These are phyloP conservation scores for Diaporthe caulivora DNA, from an alignment of 2,329 filamentous ascomycete species.

Conservation along the genomic window DNA sequence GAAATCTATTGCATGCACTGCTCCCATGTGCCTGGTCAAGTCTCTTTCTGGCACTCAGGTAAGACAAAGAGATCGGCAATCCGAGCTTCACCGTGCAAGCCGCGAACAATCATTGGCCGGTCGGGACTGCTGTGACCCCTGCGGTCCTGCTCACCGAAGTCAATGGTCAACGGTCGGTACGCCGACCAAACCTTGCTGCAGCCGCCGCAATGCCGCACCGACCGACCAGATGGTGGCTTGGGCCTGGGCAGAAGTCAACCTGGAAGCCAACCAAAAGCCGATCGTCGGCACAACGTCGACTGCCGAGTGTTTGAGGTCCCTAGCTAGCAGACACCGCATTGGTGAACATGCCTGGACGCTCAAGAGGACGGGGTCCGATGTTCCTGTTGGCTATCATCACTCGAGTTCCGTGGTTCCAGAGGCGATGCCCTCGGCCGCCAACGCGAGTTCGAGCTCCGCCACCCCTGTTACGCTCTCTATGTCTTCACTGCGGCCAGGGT, in stretches of 20 bases:
- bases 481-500: not conserved
- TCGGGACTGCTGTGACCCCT: not conserved
- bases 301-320: not conserved
- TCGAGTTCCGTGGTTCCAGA: not conserved
- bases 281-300: not conserved
- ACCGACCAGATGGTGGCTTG: constrained; percentile 10
- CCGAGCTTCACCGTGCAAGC: constrained; percentile 4
- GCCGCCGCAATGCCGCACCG: not conserved
- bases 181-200: not conserved
- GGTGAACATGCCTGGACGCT: not conserved
- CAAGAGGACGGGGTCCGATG: not conserved
- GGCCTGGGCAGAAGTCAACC: not conserved
- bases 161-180: constrained; percentile 9
- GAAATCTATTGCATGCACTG: constrained; percentile 10
- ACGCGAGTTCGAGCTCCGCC: not conserved
- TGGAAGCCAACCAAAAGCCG: constrained; percentile 2
- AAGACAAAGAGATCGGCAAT: constrained; percentile 3
- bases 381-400: not conserved
- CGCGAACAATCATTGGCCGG: not conserved
- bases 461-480: not conserved
- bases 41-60: constrained; percentile 1
- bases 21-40: not conserved
- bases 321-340: not conserved
- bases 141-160: constrained; percentile 23
- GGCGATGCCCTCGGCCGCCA: not conserved